These are phyloP conservation scores for Butyriboletus loyo DNA, from an alignment of 768 basidiomycete species.

Conservation along the genomic window DNA sequence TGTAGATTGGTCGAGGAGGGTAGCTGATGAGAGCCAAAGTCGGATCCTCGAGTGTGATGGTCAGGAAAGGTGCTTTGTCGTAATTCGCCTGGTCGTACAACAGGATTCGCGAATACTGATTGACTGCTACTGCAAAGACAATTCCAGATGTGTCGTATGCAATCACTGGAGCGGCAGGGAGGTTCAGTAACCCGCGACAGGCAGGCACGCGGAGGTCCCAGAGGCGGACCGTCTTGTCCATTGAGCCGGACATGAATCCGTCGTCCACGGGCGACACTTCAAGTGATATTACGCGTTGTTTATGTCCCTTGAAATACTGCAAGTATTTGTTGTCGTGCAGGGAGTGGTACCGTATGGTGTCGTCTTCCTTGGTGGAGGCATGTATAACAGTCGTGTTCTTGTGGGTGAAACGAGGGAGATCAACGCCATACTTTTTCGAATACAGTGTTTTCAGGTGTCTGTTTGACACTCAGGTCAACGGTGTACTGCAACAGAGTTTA, in stretches of 20 bases:
- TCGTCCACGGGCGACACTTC: conserved; percentile 93
- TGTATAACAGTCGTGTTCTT: conserved; percentile 81
- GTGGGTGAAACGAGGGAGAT: conserved; percentile 93
- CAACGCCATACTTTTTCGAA: conserved; percentile 97
- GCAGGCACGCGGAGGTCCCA: conserved; percentile 88
- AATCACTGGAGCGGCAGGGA: conserved; percentile 72
- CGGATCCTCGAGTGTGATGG: conserved; percentile 79
- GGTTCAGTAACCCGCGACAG: conserved; percentile 75
- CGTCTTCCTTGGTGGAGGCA: conserved; percentile 93
- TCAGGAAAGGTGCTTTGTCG: conserved; percentile 90
- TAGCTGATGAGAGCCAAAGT: conserved; percentile 70
- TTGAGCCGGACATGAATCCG: conserved; percentile 90
- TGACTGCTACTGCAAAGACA: conserved; percentile 85
- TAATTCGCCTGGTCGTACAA: conserved; percentile 84
- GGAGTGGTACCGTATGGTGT: conserved; percentile 92
- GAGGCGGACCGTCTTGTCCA: conserved; percentile 91
- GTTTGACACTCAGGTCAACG: conserved; percentile 27
- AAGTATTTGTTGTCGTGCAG: conserved; percentile 96
- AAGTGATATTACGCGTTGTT: conserved; percentile 80
- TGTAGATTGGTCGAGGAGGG: conserved; percentile 84
- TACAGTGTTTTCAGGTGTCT: conserved; percentile 76
- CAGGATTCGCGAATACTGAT: conserved; percentile 76
- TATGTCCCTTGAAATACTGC: conserved; percentile 95
- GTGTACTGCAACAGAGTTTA: conserved; percentile 12
- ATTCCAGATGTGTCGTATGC: conserved; percentile 82